Evolutionary conservation across 1,284 basidiomycete species (phyloP).

Genomic region (Marasmius tenuissimus): DNA sequence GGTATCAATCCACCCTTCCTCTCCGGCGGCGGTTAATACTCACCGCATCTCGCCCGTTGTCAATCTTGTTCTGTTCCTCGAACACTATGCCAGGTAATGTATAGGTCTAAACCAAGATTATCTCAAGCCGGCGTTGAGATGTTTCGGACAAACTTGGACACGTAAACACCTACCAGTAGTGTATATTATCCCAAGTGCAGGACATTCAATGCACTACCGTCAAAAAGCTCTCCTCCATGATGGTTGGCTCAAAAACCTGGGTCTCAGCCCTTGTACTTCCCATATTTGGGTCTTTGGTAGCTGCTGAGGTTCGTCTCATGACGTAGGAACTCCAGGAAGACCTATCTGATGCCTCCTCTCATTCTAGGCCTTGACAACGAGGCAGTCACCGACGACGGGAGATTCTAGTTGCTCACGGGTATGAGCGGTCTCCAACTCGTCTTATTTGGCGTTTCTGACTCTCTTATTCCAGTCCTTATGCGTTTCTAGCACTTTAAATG

Average conservation of each 20-base stretch:
- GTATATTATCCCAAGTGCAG: too few relatives aligned
- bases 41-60: not conserved
- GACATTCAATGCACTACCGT: too few relatives aligned
- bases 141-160: too few relatives aligned
- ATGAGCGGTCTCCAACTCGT: not conserved
- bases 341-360: not conserved
- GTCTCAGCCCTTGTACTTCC: not conserved
- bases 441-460: not conserved
- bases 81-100: not conserved
- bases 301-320: not conserved
- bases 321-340: not conserved
- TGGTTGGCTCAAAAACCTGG: not conserved
- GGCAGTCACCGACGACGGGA: conserved; percentile 11
- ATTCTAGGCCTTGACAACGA: not conserved
- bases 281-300: not conserved
- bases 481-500: conserved; percentile 42
- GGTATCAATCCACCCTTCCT: too few relatives aligned
- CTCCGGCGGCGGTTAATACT: not conserved
- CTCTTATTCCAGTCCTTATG: conserved; percentile 36
- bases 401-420: conserved; percentile 20
- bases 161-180: too few relatives aligned
- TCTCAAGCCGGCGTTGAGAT: too few relatives aligned
- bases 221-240: not conserved
- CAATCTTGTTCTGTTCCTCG: not conserved
- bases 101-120: too few relatives aligned